phyloP scores from a whole-genome alignment of 441 rosid species.

The Euphorbia corollata region DNA sequence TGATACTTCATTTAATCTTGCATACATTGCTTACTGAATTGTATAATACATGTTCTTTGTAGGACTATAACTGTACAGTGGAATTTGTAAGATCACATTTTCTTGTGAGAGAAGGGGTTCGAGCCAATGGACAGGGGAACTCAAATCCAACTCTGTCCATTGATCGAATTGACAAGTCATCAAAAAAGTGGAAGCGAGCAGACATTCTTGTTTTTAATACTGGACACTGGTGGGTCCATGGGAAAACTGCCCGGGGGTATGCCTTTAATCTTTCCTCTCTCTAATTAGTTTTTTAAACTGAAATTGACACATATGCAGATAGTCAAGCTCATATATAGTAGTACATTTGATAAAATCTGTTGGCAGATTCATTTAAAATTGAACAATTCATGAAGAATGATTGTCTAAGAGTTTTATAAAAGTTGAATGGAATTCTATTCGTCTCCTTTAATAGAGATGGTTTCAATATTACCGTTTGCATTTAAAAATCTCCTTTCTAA shows the following conservation, averaged over 20 bases:
- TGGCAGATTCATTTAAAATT: no score
- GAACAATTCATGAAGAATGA: no score
- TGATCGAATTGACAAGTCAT: constrained; percentile 70
- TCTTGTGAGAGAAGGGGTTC: constrained; percentile 82
- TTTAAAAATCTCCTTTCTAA: no score
- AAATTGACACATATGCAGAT: neutral
- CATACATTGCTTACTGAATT: constrained; percentile 1
- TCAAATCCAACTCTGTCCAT: constrained; percentile 72
- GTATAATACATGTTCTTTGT: constrained; percentile 21
- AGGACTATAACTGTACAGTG: constrained; percentile 77
- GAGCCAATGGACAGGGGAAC: constrained; percentile 59
- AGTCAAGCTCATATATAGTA: neutral
- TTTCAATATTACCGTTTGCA: no score
- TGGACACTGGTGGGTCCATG: constrained; percentile 97
- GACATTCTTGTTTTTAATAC: constrained; percentile 86
- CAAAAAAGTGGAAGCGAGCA: constrained; percentile 61
- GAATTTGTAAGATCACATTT: constrained; percentile 89
- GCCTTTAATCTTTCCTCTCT: constrained; percentile 12
- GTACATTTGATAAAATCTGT: no score
- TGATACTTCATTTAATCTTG: neutral
- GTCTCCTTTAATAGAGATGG: no score
- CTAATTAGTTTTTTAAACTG: neutral
- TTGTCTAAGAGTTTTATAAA: no score
- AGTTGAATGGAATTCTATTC: no score
- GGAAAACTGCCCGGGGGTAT: constrained; percentile 88